A percentile compares a stretch with the other conserved stretches of the same genome.
Conservation (phyloP, 352 stramenopile species). For the Pythium sp. region DNA sequence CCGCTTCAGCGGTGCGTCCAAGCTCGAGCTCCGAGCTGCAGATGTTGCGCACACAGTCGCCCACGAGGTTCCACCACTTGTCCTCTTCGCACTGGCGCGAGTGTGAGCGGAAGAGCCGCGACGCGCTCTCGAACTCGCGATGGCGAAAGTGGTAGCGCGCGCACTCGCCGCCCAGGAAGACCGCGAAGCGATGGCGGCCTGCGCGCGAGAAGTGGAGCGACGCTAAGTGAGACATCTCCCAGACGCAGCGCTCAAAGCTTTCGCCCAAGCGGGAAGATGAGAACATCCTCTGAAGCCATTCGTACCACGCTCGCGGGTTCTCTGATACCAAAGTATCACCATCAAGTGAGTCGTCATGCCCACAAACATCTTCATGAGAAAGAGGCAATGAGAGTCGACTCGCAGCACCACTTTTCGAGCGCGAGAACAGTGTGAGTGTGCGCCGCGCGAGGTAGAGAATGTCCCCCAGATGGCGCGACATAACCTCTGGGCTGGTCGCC, state of each 20-base stretch:
- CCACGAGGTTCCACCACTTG: constrained; percentile 68
- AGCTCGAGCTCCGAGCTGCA: constrained; percentile 56
- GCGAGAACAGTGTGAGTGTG: constrained; percentile 45
- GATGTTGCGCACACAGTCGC: constrained; percentile 48
- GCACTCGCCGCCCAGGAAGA: constrained; percentile 74
- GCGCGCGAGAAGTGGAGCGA: constrained; percentile 75
- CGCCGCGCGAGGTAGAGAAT: constrained; percentile 73
- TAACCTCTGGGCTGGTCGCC: constrained; percentile 51
- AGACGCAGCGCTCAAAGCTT: constrained; percentile 54
- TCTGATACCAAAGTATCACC: constrained; percentile 7
- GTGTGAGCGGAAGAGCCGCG: constrained; percentile 59
- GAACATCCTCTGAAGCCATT: constrained; percentile 46
- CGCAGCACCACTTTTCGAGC: not conserved
- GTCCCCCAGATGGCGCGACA: constrained; percentile 61
- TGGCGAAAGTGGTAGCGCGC: constrained; percentile 55
- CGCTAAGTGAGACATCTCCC: constrained; percentile 69
- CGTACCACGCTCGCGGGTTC: constrained; percentile 45
- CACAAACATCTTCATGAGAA: not conserved
- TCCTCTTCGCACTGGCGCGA: constrained; percentile 73
- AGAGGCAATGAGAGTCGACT: not conserved
- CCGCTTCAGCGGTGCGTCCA: constrained; percentile 46
- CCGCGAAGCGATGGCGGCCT: constrained; percentile 68
- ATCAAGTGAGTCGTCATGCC: not conserved
- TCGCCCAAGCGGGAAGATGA: constrained; percentile 22
- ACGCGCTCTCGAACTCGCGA: constrained; percentile 62